These are phyloP conservation scores for Spiromyces aspiralis DNA, from an alignment of 371 early-diverging fungal species.

Conservation along the genomic window DNA sequence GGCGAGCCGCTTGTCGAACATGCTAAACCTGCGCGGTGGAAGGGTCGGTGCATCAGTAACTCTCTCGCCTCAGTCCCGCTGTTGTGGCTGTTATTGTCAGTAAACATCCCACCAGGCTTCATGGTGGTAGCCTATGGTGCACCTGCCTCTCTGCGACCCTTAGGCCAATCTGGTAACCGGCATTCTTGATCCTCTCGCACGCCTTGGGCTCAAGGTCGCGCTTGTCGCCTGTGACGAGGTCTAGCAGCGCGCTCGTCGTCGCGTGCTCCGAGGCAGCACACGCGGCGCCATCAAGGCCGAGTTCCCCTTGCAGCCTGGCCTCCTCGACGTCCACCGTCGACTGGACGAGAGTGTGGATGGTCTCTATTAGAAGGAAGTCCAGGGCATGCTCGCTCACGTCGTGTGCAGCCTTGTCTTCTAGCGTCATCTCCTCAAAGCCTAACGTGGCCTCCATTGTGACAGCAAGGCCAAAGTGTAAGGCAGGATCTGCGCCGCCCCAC, in stretches of 20 bases:
- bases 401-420: not conserved
- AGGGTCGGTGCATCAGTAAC: too few relatives aligned
- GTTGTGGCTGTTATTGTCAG: not conserved
- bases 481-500: too few relatives aligned
- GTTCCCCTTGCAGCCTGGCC: not conserved
- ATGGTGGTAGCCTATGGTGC: not conserved
- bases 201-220: too few relatives aligned
- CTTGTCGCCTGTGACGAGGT: too few relatives aligned
- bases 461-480: too few relatives aligned
- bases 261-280: not conserved
- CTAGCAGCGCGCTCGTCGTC: not conserved
- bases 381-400: not conserved
- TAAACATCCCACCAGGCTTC: not conserved
- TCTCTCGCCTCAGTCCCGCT: too few relatives aligned
- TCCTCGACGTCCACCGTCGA: not conserved
- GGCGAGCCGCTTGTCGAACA: constrained; percentile 42
- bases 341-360: not conserved
- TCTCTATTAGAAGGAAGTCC: not conserved
- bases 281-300: not conserved
- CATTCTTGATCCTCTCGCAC: not conserved
- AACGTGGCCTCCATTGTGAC: too few relatives aligned
- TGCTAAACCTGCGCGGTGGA: not conserved
- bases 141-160: not conserved
- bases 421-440: not conserved
- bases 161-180: not conserved